These are phyloP conservation scores for Raddia guianensis DNA, from an alignment of 176 grass and related monocot species.

Conservation along the genomic window DNA sequence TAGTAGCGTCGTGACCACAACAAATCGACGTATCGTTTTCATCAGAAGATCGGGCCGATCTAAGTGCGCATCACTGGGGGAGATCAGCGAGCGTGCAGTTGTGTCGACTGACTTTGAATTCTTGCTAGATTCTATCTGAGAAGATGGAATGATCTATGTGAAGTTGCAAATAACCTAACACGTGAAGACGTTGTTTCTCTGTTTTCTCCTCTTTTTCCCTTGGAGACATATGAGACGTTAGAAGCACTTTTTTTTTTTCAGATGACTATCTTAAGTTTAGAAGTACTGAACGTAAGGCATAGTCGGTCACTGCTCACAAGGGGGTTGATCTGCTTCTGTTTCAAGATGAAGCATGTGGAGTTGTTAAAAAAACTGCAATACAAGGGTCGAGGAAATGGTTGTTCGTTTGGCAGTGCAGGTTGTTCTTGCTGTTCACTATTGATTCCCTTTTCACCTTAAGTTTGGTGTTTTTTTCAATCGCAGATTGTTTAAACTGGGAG, in stretches of 20 bases:
- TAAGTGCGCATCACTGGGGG: no score
- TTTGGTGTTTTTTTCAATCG: background rate
- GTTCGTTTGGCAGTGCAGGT: background rate
- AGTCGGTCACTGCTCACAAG: background rate
- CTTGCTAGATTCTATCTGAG: conserved; percentile 48
- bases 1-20: no score
- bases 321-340: background rate
- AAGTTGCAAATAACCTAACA: background rate
- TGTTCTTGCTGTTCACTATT: background rate
- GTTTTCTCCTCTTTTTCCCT: background rate
- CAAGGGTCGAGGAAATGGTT: background rate
- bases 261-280: background rate
- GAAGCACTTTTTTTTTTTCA: background rate
- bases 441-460: background rate
- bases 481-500: background rate
- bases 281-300: background rate
- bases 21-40: no score
- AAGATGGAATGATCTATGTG: background rate
- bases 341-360: background rate
- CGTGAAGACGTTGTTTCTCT: background rate
- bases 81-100: conserved; percentile 50
- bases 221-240: no score
- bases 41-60: no score
- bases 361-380: background rate
- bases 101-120: conserved; percentile 57